Conservation (phyloP, 2,329 filamentous ascomycete genomes). For the Onygenales sp. region DNA sequence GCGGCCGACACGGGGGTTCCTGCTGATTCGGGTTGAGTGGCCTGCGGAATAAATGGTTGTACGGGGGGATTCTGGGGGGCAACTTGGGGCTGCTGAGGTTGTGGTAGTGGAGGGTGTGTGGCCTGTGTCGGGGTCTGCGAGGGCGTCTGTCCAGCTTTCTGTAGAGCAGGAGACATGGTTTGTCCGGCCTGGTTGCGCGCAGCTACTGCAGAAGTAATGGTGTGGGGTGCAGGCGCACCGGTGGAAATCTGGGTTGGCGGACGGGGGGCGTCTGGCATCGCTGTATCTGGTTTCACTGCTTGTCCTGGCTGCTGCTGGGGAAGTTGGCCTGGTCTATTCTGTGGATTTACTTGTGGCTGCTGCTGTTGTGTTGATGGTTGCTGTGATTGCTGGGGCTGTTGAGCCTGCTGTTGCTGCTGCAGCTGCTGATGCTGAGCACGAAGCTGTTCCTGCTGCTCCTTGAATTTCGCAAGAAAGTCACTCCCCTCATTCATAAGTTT, state of each 20-base stretch:
- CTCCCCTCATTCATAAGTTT: slow-evolving; percentile 35
- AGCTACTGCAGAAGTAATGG: slow-evolving; percentile 40
- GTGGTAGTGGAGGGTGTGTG: slow-evolving; percentile 14
- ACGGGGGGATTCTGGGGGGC: background rate
- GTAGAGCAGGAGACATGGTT: slow-evolving; percentile 27
- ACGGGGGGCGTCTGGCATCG: background rate
- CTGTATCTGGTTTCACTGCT: background rate
- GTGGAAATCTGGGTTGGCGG: slow-evolving; percentile 3
- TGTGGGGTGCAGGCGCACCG: slow-evolving; percentile 33
- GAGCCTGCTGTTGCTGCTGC: slow-evolving; percentile 15
- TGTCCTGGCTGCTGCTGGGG: slow-evolving; percentile 11
- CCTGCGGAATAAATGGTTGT: slow-evolving; percentile 22
- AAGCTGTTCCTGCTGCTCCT: slow-evolving; percentile 39
- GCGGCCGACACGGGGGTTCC: slow-evolving; percentile 24
- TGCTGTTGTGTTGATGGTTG: slow-evolving; percentile 8
- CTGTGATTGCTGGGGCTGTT: slow-evolving; percentile 15
- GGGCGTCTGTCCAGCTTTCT: slow-evolving; percentile 24
- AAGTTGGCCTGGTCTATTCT: background rate
- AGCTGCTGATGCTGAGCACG: slow-evolving; percentile 27
- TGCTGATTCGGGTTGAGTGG: slow-evolving; percentile 21
- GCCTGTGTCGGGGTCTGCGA: slow-evolving; percentile 21
- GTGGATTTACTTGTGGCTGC: slow-evolving; percentile 2
- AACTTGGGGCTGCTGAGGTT: slow-evolving; percentile 6
- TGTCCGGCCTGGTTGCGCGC: slow-evolving; percentile 32
- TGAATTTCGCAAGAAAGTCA: slow-evolving; percentile 39